Base-by-base conservation (phyloP, 225 moss, liverwort and hornwort genomes). In the Physcomitrellopsis africana region DNA sequence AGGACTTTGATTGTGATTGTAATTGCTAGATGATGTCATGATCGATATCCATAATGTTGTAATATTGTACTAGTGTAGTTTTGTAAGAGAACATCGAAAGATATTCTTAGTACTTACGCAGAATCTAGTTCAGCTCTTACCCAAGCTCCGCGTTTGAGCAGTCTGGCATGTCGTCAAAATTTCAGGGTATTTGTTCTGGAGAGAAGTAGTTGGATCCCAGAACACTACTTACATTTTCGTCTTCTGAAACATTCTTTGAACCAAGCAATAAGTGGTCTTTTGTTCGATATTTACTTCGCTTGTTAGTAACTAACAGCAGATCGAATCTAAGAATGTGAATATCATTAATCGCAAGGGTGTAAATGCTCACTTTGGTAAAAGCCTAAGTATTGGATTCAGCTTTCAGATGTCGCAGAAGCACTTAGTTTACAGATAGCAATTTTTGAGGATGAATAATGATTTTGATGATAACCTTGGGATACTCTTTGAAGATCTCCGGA, bases 1-100 rank as follows among this genome's bases (percentile, higher is more conserved):
- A 64, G 41, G 67, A 13, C 8, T 23, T 62, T 68, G 29, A 16
- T 73, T 51, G 37, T 78, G 72, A 58, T 66, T 72, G 22, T 17
- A 23, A 9, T 58, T 58, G 8, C 71, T 58, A 17, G 48, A 57
- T 42, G 49, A 10, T n/a, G 29, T 58, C 41, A 65, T n/a, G 53
- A 66, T 65, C 61, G 27, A 45, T 69, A 13, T 37, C 11, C 41
- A 26, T 74, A 42, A 11, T 42, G 48, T 15, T 61, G 47, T 49
- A 43, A 23, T 58, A 17, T 37, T 23, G 20, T 54, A 51, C 32
- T 58, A 51, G 23, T 58, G 37, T 23, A 57, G 65, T 18, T n/a
- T 10, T 37, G 7, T 0, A 59, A 20, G 20, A 37, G 22, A 27
- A 53, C 17, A 9, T 20, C 5, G 19, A 29, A 9, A 53, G 54